phyloP scores from a whole-genome alignment of 441 rosid genomes.

The Rhodomyrtus psidioides region DNA sequence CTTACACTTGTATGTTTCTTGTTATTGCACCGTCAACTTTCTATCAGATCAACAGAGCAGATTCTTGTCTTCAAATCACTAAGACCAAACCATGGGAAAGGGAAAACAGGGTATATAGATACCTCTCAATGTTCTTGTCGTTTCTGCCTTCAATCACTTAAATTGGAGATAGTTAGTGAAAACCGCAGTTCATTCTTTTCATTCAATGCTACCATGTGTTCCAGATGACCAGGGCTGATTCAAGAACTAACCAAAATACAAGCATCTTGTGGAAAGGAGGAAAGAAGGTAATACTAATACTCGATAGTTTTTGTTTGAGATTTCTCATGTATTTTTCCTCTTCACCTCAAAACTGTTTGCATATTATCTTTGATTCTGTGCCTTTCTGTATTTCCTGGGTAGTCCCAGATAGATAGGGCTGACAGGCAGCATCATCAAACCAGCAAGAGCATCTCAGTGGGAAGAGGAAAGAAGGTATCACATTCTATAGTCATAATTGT shows the following conservation, averaged over 20 bases:
- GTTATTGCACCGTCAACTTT: background rate
- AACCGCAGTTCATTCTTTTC: background rate
- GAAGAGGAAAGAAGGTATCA: background rate
- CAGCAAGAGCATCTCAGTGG: background rate
- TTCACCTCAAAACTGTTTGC: background rate
- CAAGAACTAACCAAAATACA: background rate
- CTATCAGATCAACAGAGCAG: background rate
- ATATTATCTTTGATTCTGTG: background rate
- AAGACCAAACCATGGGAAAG: background rate
- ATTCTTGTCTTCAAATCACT: background rate
- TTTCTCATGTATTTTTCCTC: background rate
- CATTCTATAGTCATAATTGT: background rate
- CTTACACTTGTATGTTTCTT: background rate
- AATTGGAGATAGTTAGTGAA: background rate
- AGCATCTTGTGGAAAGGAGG: background rate
- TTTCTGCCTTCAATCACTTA: background rate
- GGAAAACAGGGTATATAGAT: background rate
- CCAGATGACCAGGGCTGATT: background rate
- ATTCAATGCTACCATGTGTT: background rate
- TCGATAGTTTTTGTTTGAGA: background rate
- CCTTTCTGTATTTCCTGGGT: background rate
- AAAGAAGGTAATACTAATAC: background rate
- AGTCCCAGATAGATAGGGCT: background rate
- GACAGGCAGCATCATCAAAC: background rate
- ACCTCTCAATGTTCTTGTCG: background rate